Percentiles rank a stretch among this genome's conserved stretches.
phyloP scores from a whole-genome alignment of 2,329 filamentous ascomycete species.

The Mycosphaerella arachidis region DNA sequence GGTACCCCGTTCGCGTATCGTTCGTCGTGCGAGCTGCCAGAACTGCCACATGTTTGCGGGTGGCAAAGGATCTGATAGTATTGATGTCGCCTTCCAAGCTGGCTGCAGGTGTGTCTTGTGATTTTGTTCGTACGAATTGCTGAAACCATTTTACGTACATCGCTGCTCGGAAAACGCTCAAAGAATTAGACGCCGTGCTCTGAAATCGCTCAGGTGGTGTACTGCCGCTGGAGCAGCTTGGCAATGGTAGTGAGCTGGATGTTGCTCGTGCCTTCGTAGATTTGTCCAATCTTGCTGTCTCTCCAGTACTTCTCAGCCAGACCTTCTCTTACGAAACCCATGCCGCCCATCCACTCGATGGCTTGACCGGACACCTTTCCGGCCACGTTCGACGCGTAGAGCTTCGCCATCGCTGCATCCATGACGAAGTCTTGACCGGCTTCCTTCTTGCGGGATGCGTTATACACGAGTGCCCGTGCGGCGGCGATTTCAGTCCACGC shows the following conservation, averaged over 20 bases:
- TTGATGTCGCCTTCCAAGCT: conserved; percentile 5
- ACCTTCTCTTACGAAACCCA: conserved; percentile 96
- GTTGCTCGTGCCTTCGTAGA: conserved; percentile 72
- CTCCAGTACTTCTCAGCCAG: conserved; percentile 97
- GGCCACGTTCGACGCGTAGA: conserved; percentile 90
- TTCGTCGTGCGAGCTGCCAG: background rate
- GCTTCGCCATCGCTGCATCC: conserved; percentile 97
- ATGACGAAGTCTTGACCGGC: conserved; percentile 90
- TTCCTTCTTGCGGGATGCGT: conserved; percentile 96
- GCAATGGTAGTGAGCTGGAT: conserved; percentile 68
- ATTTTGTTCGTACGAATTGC: conserved; percentile 1
- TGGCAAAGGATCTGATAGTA: background rate
- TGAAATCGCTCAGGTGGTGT: conserved; percentile 43
- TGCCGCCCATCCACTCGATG: conserved; percentile 98
- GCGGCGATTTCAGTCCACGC: conserved; percentile 90
- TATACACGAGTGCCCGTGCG: conserved; percentile 88
- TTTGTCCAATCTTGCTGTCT: conserved; percentile 97
- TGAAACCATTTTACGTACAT: conserved; percentile 3
- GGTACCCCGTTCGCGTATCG: background rate
- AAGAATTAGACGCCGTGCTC: background rate
- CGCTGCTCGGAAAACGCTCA: background rate
- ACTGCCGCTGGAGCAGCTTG: conserved; percentile 65
- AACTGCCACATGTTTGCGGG: background rate
- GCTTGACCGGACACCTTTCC: conserved; percentile 78
- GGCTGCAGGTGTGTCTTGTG: conserved; percentile 1